Base-by-base conservation (phyloP, 345 rosid genomes). In the Populus tremula region DNA sequence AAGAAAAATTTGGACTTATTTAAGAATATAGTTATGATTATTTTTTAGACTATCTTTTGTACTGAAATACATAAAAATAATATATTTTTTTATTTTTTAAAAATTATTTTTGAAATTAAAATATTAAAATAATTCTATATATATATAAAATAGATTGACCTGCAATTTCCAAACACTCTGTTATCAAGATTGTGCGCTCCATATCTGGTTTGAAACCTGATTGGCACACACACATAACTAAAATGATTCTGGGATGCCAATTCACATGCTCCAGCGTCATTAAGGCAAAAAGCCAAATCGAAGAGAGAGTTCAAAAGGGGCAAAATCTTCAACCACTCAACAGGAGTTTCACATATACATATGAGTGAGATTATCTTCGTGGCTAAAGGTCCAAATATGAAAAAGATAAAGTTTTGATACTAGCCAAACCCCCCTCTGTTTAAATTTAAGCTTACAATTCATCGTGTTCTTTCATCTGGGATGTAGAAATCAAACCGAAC, bases 401-500 rank as follows among this genome's bases (percentile, higher is more conserved):
- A 69, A 77, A 43, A 25, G 59, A 47, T 31, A 75, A 67, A 63
- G 45, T 11, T 45, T 73, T 65, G 35, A 76, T 76, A 38, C 49
- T 20, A 4, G 33, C 63, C 67, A 59, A 78, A 45, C 29, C 50
- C 65, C 35, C 25, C 62, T 68, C 17, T 68, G 67, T 78, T 78
- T 43, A 47, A 71, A 70, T 77, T 38, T 65, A 21, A 67, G 39
- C 81, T 71, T 59, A 68, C 77, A 70, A 81, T 63, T 75, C 62
- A 36, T 66, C 41, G 70, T 12, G 73, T 69, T 53, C 80, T 85
- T 71, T 89, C 85, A 76, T 95, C 98, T 3, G 98, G 99, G 70
- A 93, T 78, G 39, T 85, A 92, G 91, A 96, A 96, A 87, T 96
- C 96, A 43, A 96, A 96, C 81, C 84, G 89, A 67, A 93, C 97